Conservation (phyloP, 1,284 basidiomycete species). For the Earliella scabrosa region DNA sequence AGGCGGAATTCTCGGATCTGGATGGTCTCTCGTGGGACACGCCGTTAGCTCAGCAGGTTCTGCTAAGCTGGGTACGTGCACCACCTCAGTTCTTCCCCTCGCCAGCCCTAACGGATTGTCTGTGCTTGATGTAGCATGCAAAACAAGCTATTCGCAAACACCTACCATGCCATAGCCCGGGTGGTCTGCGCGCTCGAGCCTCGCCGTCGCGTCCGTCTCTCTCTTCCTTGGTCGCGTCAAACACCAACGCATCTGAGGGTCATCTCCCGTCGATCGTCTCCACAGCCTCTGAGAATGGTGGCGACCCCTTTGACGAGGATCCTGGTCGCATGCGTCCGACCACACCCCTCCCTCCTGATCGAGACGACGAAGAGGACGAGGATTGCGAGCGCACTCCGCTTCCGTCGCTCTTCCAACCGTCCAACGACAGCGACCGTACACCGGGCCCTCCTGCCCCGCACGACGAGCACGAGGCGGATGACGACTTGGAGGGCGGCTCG, state of each 20-base stretch:
- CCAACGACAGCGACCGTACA: neutral
- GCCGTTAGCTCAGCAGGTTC: constrained; percentile 15
- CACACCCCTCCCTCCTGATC: neutral
- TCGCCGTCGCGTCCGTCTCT: neutral
- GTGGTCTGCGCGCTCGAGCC: neutral
- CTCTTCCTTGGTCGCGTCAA: neutral
- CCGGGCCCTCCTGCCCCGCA: neutral
- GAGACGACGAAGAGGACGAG: neutral
- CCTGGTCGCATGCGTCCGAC: neutral
- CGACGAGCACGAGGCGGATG: neutral
- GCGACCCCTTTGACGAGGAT: neutral
- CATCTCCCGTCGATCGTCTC: no score
- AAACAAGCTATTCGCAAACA: constrained; percentile 5
- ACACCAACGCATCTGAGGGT: no score
- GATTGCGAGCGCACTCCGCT: neutral
- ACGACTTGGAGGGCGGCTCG: neutral
- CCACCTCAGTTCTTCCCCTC: no score
- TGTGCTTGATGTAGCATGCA: constrained; percentile 2
- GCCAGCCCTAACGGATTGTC: no score
- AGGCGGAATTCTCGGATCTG: constrained; percentile 22
- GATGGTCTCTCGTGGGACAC: constrained; percentile 25
- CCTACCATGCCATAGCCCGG: neutral
- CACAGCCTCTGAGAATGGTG: neutral
- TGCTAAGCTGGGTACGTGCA: constrained; percentile 20
- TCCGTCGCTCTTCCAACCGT: neutral